Percentiles rank a stretch among this genome's conserved stretches.
These are phyloP conservation scores for Solanum pinnatisectum DNA, from an alignment of 257 asterid genomes.

Conservation along the genomic window DNA sequence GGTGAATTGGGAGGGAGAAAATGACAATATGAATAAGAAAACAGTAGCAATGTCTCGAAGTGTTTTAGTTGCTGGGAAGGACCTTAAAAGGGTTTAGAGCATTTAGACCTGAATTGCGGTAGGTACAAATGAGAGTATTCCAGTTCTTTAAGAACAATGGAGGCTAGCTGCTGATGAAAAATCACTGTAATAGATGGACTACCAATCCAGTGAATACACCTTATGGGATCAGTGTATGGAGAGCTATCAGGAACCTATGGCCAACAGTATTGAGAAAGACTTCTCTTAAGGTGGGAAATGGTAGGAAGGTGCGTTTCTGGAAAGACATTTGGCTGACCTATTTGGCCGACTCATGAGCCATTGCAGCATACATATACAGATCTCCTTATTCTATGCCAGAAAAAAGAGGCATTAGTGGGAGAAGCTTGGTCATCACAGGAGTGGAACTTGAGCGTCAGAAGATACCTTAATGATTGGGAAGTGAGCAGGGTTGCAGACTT, in stretches of 20 bases:
- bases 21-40: not conserved
- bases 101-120: not conserved
- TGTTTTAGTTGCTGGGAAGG: not conserved
- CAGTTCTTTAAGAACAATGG: not conserved
- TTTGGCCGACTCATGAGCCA: not conserved
- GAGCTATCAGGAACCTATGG: not conserved
- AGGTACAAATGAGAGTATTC: not conserved
- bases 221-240: not conserved
- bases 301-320: not conserved
- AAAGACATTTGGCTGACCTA: not conserved
- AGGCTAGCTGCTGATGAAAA: not conserved
- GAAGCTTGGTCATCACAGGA: not conserved
- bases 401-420: not conserved
- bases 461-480: not conserved
- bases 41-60: not conserved
- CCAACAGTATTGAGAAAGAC: not conserved
- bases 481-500: not conserved
- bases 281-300: not conserved
- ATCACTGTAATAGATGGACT: not conserved
- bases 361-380: not conserved
- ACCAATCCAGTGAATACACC: not conserved
- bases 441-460: not conserved
- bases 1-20: not conserved
- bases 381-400: not conserved
- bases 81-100: not conserved